These are phyloP conservation scores for Lecanicillium sp. DNA, from an alignment of 2,329 filamentous ascomycete genomes.

Conservation along the genomic window DNA sequence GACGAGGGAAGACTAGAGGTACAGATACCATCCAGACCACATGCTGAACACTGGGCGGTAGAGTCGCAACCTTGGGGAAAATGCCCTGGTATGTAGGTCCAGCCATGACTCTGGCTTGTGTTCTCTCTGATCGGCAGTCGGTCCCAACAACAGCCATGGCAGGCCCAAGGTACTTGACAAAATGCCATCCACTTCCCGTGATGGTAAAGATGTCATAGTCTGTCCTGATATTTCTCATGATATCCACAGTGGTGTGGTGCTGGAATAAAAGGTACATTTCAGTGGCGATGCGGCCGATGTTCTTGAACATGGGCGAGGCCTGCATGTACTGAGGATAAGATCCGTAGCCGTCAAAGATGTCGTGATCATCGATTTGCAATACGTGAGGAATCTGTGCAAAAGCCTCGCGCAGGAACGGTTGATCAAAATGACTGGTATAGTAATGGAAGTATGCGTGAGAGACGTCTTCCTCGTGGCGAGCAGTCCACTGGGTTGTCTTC, in stretches of 20 bases:
- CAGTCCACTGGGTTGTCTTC: slow-evolving; percentile 86
- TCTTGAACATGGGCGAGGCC: slow-evolving; percentile 94
- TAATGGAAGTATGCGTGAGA: slow-evolving; percentile 98
- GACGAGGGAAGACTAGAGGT: slow-evolving; percentile 80
- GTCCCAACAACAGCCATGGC: slow-evolving; percentile 84
- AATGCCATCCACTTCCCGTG: slow-evolving; percentile 97
- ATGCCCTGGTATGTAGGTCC: slow-evolving; percentile 95
- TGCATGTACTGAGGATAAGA: slow-evolving; percentile 99
- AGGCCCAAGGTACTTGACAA: slow-evolving; percentile 92
- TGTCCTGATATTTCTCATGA: slow-evolving; percentile 80
- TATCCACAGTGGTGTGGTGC: slow-evolving; percentile 91
- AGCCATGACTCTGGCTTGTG: slow-evolving; percentile 85
- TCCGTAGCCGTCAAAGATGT: slow-evolving; percentile 97
- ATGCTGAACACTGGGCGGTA: slow-evolving; percentile 91
- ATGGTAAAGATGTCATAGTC: slow-evolving; percentile 94
- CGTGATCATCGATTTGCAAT: slow-evolving; percentile 90
- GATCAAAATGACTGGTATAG: slow-evolving; percentile 97
- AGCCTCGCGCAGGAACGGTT: slow-evolving; percentile 87
- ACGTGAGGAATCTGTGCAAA: slow-evolving; percentile 97
- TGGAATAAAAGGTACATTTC: slow-evolving; percentile 99
- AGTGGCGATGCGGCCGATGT: slow-evolving; percentile 89
- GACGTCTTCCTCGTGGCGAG: slow-evolving; percentile 90
- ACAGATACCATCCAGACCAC: slow-evolving; percentile 95
- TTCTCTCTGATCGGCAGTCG: slow-evolving; percentile 88
- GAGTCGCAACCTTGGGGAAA: slow-evolving; percentile 87